Evolutionary conservation across 768 basidiomycete species (phyloP).

Genomic region (Epithele typhae): DNA sequence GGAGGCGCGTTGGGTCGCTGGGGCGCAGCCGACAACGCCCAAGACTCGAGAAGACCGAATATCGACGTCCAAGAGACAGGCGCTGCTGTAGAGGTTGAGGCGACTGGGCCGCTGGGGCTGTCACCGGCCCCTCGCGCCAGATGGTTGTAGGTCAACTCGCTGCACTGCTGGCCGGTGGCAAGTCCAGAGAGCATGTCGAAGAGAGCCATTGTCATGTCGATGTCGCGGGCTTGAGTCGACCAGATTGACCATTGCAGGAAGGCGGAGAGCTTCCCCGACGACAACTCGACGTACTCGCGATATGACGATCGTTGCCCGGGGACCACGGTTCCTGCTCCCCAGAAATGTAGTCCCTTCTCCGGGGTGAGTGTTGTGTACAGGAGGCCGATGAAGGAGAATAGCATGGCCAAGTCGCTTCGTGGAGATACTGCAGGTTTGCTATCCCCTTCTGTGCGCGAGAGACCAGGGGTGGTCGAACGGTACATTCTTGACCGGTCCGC

Average conservation of each 20-base stretch:
- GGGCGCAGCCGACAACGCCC: slow-evolving; percentile 53
- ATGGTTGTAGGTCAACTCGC: slow-evolving; percentile 86
- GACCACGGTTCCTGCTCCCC: slow-evolving; percentile 58
- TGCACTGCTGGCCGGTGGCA: slow-evolving; percentile 79
- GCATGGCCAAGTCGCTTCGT: slow-evolving; percentile 79
- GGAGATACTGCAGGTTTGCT: slow-evolving; percentile 40
- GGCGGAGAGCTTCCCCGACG: slow-evolving; percentile 56
- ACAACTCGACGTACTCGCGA: slow-evolving; percentile 57
- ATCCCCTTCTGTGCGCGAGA: slow-evolving; percentile 10
- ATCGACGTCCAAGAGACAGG: slow-evolving; percentile 76
- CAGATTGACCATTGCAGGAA: slow-evolving; percentile 91
- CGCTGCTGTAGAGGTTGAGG: slow-evolving; percentile 38
- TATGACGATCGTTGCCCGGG: slow-evolving; percentile 44
- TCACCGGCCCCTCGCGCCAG: slow-evolving; percentile 74
- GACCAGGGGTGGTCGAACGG: slow-evolving; percentile 33
- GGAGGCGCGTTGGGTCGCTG: slow-evolving; percentile 39
- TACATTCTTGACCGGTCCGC: slow-evolving; percentile 55
- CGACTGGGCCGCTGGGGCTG: slow-evolving; percentile 53
- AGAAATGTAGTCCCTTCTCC: slow-evolving; percentile 82
- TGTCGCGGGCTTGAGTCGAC: slow-evolving; percentile 73
- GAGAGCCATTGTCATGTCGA: slow-evolving; percentile 69
- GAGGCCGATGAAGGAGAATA: slow-evolving; percentile 80
- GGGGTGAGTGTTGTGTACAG: slow-evolving; percentile 70
- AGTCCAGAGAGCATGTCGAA: slow-evolving; percentile 89
- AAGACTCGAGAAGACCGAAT: slow-evolving; percentile 71